Base-by-base conservation (phyloP, 176 grass and related monocot genomes). In the Alopecurus myosuroides region DNA sequence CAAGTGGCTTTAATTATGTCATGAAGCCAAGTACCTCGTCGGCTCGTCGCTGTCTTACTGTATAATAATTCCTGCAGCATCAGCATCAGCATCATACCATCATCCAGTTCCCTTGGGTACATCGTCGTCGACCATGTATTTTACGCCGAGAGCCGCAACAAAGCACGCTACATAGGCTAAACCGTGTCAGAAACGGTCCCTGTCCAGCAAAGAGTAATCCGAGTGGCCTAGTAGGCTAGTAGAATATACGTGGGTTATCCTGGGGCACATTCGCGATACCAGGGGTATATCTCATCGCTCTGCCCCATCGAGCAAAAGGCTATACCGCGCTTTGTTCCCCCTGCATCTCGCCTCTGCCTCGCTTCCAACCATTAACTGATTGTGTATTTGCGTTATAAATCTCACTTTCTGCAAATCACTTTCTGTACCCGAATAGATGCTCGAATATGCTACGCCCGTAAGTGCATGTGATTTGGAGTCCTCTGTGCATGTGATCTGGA, bases 101-200 rank as follows among this genome's bases (percentile, higher is more conserved):
- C 60, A 63, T 63, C 60, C 26, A 50, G 6, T 34, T 75, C 28
- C 46, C 10, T 72, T 51, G 72, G 72, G 34, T 75, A 75, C 70
- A 75, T 75, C 72, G 72, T 75, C 72, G 72, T 75, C 71, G 3
- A 74, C 8, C 25, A 19, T 30, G 26, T 74, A 49, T 49, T 72
- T 26, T 74, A 74, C 70, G 44, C 42, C 71, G 71, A 74, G 71
- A 74, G 8, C 44, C 71, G 44, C 15, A 49, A 74, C 70, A 74
- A 74, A 19, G 25, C 23, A 7, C 4, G 36, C 18, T 20, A 19
- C 19, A 40, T 11, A 65, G 62, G 33, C 70, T 2, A 46, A 23
- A 29, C 70, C 69, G 20, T 72, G 69, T 45, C 8, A 74, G 8
- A 4, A 31, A 50, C 70, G 14, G 28, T 74, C 71, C 15, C 68